These are phyloP conservation scores for Bombardia bombarda DNA, from an alignment of 495 filamentous ascomycete genomes.

Conservation along the genomic window DNA sequence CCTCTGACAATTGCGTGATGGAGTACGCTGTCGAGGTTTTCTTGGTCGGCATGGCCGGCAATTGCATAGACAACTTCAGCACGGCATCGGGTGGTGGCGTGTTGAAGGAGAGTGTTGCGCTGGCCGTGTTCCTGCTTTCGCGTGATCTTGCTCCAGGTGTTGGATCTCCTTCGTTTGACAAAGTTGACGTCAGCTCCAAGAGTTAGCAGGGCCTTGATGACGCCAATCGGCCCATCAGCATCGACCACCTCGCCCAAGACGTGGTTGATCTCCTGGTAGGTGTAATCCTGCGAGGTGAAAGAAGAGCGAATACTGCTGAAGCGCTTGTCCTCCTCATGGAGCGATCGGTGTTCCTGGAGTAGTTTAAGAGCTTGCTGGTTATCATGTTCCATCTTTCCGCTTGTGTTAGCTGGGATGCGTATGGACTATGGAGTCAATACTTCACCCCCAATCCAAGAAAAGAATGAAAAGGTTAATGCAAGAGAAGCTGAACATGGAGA, in stretches of 20 bases:
- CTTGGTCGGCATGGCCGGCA: constrained; percentile 23
- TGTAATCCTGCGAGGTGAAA: constrained; percentile 14
- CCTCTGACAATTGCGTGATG: constrained; percentile 19
- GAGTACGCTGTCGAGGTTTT: constrained; percentile 22
- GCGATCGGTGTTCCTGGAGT: constrained; percentile 15
- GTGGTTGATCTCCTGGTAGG: constrained; percentile 20
- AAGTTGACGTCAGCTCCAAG: constrained; percentile 28
- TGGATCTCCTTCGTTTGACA: constrained; percentile 10
- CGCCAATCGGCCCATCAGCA: constrained; percentile 15
- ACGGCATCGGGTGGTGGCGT: constrained; percentile 17
- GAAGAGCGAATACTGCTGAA: constrained; percentile 12
- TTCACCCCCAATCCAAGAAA: no score
- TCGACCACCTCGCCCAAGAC: constrained; percentile 21
- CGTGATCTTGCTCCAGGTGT: constrained; percentile 15
- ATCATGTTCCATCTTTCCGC: no score
- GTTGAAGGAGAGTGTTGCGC: constrained; percentile 18
- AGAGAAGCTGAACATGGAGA: no score
- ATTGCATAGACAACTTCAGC: constrained; percentile 18
- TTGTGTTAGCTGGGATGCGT: no score
- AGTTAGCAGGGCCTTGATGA: constrained; percentile 19
- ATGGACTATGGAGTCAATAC: no score
- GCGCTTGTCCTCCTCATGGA: constrained; percentile 8
- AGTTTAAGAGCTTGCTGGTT: no score
- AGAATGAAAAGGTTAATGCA: no score
- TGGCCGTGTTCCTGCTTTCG: constrained; percentile 10